Evolutionary conservation across 139 green algal species (phyloP), one percentile per base, ranked within the genome.

Genomic region (Micractinium conductrix): DNA sequence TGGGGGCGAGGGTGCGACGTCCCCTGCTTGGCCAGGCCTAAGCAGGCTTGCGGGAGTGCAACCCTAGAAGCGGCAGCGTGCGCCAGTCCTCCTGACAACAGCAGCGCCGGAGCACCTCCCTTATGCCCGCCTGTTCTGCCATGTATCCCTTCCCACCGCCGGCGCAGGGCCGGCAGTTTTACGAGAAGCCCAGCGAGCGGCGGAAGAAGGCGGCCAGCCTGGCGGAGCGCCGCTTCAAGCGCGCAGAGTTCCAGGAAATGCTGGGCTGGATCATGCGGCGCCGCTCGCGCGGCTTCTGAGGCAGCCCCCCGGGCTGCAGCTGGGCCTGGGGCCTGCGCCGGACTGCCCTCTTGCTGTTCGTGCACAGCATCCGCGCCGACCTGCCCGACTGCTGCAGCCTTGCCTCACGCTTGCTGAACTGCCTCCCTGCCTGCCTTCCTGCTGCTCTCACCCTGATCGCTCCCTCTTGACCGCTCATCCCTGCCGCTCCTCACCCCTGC

Each of bases 241-340:
- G 78, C 2, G 40, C 74, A n/a, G 81, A 73, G 38, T 92, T 92
- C 53, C 86, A 80, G 40, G 58, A 74, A 26, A 90, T 88, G 79
- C 71, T 92, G 68, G 43, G 74, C 7, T 92, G 89, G 87, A 88
- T 90, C 30, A 78, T 92, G 83, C 79, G 83, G 28, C 79, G 86
- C 19, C 86, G 86, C n/a, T 30, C 35, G 35, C 55, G 86, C 35
- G 60, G 76, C 38, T 82, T 82, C 30, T 82, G 38, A 82, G 68
- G 38, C 53, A 37, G 4, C 1, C 12, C 48, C 12, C 48, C 48
- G 12, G 14, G 48, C 48, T 58, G 48, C 48, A 22, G 48, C n/a
- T n/a, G n/a, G n/a, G n/a, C n/a, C n/a, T n/a, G n/a, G n/a, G n/a
- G 22, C 26, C 26, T 9, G 60, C 26, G 33, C 21, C 24, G 2